Evolutionary conservation across 345 rosid species (phyloP).

Genomic region (Aquilaria malaccensis): DNA sequence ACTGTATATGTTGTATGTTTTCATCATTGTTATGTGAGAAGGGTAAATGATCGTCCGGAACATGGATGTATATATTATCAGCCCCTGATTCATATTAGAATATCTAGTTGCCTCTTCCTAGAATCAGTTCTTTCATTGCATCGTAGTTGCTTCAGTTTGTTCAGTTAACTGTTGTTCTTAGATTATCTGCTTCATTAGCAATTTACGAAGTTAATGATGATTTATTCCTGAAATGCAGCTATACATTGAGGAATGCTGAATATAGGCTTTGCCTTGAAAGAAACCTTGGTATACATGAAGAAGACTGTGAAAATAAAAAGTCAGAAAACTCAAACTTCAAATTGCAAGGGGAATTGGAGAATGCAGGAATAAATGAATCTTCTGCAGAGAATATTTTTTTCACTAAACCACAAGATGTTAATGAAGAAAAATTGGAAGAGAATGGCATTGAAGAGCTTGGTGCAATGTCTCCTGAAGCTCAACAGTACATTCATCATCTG

Average conservation of each 20-base stretch:
- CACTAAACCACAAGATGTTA: slow-evolving; percentile 21
- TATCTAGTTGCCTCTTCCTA: too few relatives aligned
- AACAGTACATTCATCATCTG: slow-evolving; percentile 58
- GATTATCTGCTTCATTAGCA: too few relatives aligned
- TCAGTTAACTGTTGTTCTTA: too few relatives aligned
- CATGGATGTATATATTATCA: too few relatives aligned
- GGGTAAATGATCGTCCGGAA: too few relatives aligned
- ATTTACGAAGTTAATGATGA: slow-evolving; percentile 8
- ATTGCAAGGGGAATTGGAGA: slow-evolving; percentile 34
- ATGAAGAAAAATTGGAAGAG: slow-evolving; percentile 27
- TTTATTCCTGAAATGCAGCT: slow-evolving; percentile 35
- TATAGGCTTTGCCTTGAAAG: slow-evolving; percentile 88
- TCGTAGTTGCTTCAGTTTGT: too few relatives aligned
- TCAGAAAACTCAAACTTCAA: slow-evolving; percentile 27
- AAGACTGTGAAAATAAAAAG: slow-evolving; percentile 29
- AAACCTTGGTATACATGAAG: slow-evolving; percentile 56
- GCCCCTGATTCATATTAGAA: too few relatives aligned
- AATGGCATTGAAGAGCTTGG: slow-evolving; percentile 47
- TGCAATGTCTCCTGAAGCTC: slow-evolving; percentile 63
- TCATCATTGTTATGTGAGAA: not conserved
- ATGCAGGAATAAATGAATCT: slow-evolving; percentile 21
- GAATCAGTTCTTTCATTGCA: too few relatives aligned
- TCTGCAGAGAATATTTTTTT: slow-evolving; percentile 25
- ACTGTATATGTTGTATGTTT: slow-evolving; percentile 2
- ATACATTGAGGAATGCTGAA: slow-evolving; percentile 87